These are phyloP conservation scores for Ogataea hybrid DNA, from an alignment of 1,139 yeast species.

Conservation along the genomic window DNA sequence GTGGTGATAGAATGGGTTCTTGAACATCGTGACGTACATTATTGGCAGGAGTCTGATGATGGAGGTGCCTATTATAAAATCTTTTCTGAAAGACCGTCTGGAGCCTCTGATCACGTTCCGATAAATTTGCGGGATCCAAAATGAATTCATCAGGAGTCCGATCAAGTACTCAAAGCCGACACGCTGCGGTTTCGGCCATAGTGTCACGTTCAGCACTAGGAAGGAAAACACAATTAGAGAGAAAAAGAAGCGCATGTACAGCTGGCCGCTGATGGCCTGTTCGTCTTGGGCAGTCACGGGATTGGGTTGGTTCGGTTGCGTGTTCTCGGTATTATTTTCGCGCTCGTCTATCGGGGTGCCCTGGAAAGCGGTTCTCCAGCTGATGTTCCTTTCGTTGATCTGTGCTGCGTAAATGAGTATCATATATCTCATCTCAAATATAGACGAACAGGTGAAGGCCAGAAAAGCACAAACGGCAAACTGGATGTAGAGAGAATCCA, in stretches of 20 bases:
- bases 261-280: constrained; percentile 53
- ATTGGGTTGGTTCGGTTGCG: constrained; percentile 17
- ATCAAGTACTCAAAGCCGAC: constrained; percentile 55
- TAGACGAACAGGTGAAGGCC: constrained; percentile 65
- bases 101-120: constrained; percentile 75
- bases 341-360: constrained; percentile 46
- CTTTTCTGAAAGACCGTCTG: constrained; percentile 65
- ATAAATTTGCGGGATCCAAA: constrained; percentile 90
- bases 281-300: constrained; percentile 24
- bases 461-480: constrained; percentile 69
- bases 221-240: constrained; percentile 58
- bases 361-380: constrained; percentile 59
- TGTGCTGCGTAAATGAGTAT: constrained; percentile 70
- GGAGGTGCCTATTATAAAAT: constrained; percentile 67
- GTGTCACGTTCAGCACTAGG: constrained; percentile 51
- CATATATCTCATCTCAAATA: constrained; percentile 78
- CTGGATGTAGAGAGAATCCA: constrained; percentile 59
- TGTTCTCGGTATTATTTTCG: constrained; percentile 12
- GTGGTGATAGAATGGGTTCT: constrained; percentile 57
- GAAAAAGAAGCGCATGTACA: constrained; percentile 64
- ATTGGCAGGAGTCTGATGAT: constrained; percentile 63
- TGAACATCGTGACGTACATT: constrained; percentile 47
- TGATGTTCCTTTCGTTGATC: constrained; percentile 64
- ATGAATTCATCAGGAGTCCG: constrained; percentile 57
- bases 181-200: constrained; percentile 65